Evolutionary conservation across 2,329 filamentous ascomycete species (phyloP).

Genomic region (Paradendryphiella salina): DNA sequence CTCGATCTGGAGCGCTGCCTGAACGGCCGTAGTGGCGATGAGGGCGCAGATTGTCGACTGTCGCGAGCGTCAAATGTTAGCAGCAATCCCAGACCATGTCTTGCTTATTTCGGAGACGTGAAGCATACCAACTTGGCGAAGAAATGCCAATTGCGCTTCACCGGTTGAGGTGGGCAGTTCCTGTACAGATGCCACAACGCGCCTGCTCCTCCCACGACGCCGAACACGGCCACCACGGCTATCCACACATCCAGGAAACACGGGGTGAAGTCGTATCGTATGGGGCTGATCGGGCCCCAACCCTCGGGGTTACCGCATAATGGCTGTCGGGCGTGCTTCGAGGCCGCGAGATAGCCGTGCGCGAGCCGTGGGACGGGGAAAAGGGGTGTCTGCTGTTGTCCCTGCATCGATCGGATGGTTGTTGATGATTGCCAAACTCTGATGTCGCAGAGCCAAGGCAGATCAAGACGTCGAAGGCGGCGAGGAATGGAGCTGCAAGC

Average conservation of each 20-base stretch:
- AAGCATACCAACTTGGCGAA: slow-evolving; percentile 78
- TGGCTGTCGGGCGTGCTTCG: slow-evolving; percentile 60
- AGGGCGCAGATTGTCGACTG: slow-evolving; percentile 69
- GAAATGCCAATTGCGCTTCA: slow-evolving; percentile 88
- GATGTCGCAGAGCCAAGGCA: slow-evolving; percentile 25
- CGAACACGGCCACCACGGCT: slow-evolving; percentile 74
- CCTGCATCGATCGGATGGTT: slow-evolving; percentile 42
- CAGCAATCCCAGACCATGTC: neutral
- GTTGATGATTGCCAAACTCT: slow-evolving; percentile 31
- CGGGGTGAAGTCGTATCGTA: slow-evolving; percentile 91
- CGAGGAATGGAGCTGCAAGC: slow-evolving; percentile 7
- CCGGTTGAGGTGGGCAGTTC: slow-evolving; percentile 66
- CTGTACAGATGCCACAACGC: slow-evolving; percentile 80
- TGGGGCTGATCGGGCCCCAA: slow-evolving; percentile 89
- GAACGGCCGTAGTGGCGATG: slow-evolving; percentile 67
- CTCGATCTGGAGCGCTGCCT: slow-evolving; percentile 76
- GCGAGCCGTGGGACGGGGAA: slow-evolving; percentile 32
- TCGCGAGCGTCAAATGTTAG: slow-evolving; percentile 16
- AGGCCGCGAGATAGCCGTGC: slow-evolving; percentile 59
- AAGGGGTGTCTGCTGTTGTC: slow-evolving; percentile 45
- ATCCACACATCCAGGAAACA: slow-evolving; percentile 96
- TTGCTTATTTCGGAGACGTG: neutral
- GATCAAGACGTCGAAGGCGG: slow-evolving; percentile 16
- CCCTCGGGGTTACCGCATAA: slow-evolving; percentile 89
- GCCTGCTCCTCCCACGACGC: slow-evolving; percentile 73